Evolutionary conservation across 2,329 filamentous ascomycete genomes (phyloP), one percentile per base, ranked within the genome.

Genomic region (Ophiocordyceps camponoti-saundersi): DNA sequence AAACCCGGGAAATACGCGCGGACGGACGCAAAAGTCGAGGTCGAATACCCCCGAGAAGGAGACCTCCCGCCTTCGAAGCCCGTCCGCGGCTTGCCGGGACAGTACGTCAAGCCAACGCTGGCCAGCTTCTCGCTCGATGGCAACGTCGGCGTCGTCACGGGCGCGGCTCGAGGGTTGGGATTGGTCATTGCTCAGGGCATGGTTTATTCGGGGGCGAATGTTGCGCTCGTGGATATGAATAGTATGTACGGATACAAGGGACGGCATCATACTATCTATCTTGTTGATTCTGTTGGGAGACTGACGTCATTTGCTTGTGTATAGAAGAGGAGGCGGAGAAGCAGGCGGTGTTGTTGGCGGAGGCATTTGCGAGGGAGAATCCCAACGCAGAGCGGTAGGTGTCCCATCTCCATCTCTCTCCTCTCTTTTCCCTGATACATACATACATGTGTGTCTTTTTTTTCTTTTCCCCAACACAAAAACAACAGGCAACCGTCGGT

Each of bases 201-300:
- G 64, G 84, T 95, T 46, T 81, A 86, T 46, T 92, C 85, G 47
- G 90, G 90, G 46, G 85, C 86, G 11, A 82, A 94, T 62, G 73
- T 95, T 51, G 90, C 90, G 41, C 85, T 96, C 63, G 87, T 95
- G 40, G 90, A 96, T 62, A 71, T 95, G 68, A 95, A 96, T 67
- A 83, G 85, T 90, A 36, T 7, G 50, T 5, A 26, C 8, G 5
- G n/a, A n/a, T n/a, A n/a, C n/a, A n/a, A n/a, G n/a, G n/a, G n/a
- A n/a, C n/a, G n/a, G n/a, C n/a, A n/a, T 39, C 16, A 3, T 3
- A 18, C 5, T 10, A 15, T 18, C 10, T 12, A 6, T 15, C 5
- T n/a, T 6, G 6, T 22, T 30, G 15, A 6, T 29, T 21, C 8
- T 6, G 13, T 11, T 15, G n/a, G 3, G 2, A 18, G 12, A 18